Percentiles rank a stretch among this genome's conserved stretches.
Conservation (phyloP, 2,329 filamentous ascomycete genomes). For the Botryosphaeria dothidea region DNA sequence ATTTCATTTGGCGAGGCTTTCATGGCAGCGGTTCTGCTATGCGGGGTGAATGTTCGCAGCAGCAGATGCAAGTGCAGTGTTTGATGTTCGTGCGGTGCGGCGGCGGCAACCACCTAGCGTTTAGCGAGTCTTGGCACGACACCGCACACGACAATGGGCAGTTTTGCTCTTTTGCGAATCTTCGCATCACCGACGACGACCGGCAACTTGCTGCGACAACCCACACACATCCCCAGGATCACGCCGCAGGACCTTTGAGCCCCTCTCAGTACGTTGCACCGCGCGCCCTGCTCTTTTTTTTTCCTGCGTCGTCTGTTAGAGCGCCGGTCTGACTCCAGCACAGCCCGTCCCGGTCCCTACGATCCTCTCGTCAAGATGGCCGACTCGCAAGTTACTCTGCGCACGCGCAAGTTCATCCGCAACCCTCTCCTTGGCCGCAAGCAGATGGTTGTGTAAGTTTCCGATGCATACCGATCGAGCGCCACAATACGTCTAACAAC, state of each 20-base stretch:
- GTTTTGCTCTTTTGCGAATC: conserved; percentile 14
- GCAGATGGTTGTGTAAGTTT: conserved; percentile 95
- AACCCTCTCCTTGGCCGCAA: conserved; percentile 98
- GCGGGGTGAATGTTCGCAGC: background rate
- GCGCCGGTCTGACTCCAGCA: background rate
- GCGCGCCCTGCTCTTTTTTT: background rate
- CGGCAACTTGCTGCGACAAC: conserved; percentile 20
- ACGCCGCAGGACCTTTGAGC: conserved; percentile 17
- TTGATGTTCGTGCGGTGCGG: background rate
- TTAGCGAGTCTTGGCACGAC: conserved; percentile 18
- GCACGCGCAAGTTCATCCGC: conserved; percentile 99
- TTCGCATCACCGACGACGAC: conserved; percentile 18
- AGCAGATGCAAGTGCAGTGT: background rate
- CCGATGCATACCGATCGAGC: conserved; percentile 10
- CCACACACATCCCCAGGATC: conserved; percentile 17
- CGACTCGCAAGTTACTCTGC: conserved; percentile 63
- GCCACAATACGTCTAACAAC: conserved; percentile 21
- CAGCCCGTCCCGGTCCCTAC: conserved; percentile 14
- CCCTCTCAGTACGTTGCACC: conserved; percentile 9
- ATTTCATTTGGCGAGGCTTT: conserved; percentile 21
- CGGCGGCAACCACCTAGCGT: conserved; percentile 7
- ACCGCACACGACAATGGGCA: conserved; percentile 12
- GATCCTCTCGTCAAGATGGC: conserved; percentile 68
- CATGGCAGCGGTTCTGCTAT: background rate
- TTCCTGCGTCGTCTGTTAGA: background rate